These are phyloP conservation scores for Citrus australasica DNA, from an alignment of 345 rosid genomes.

Conservation along the genomic window DNA sequence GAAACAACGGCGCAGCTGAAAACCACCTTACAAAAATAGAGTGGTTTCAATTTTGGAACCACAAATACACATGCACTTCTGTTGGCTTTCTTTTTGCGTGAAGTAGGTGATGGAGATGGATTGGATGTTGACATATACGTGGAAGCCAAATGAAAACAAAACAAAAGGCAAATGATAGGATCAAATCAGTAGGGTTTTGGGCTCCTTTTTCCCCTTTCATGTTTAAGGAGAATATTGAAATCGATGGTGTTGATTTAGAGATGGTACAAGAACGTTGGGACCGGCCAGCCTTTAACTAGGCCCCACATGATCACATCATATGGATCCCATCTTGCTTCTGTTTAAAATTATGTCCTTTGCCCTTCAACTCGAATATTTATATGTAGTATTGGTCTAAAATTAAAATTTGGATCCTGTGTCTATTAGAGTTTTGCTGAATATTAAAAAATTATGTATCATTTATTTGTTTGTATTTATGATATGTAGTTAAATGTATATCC, in stretches of 20 bases:
- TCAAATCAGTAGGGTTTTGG: neutral
- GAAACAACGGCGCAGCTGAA: conserved; percentile 36
- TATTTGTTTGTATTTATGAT: no score
- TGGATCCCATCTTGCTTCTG: neutral
- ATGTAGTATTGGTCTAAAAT: no score
- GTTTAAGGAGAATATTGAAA: neutral
- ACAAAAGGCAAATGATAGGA: neutral
- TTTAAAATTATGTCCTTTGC: neutral
- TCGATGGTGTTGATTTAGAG: neutral
- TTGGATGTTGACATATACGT: neutral
- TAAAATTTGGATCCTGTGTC: no score
- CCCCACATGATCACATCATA: neutral
- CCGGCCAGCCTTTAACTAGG: neutral
- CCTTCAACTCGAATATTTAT: neutral
- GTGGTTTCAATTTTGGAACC: conserved; percentile 22
- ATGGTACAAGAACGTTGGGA: neutral
- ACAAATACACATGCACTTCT: conserved; percentile 7
- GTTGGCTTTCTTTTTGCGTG: neutral
- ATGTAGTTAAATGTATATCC: no score
- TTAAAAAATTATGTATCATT: no score
- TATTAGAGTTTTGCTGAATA: no score
- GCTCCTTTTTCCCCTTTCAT: neutral
- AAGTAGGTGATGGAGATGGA: neutral
- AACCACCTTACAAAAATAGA: conserved; percentile 14
- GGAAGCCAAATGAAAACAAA: neutral